Evolutionary conservation across 2,329 filamentous ascomycete species (phyloP).

Genomic region (Colletotrichum cordylinicola): DNA sequence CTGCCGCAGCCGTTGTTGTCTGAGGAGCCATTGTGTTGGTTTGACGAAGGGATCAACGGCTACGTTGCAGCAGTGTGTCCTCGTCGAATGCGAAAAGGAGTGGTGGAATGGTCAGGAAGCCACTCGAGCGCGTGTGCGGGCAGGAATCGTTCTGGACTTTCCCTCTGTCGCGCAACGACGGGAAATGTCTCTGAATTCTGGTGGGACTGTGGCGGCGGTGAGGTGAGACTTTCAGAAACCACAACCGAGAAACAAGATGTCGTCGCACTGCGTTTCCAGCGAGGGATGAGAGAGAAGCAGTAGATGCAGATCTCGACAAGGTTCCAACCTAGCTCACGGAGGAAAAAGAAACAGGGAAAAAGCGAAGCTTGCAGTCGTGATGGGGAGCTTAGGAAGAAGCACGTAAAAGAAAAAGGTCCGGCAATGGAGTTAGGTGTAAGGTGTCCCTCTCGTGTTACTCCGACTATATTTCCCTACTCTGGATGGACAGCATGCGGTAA

Average conservation of each 20-base stretch:
- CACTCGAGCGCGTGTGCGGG: background rate
- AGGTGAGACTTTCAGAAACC: conserved; percentile 1
- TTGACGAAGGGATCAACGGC: background rate
- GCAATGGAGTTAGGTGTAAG: background rate
- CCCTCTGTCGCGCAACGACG: background rate
- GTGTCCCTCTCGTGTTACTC: conserved; percentile 9
- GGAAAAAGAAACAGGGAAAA: background rate
- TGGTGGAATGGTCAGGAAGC: background rate
- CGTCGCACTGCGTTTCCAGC: background rate
- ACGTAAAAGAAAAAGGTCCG: conserved; percentile 6
- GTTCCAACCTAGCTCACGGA: background rate
- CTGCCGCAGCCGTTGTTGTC: background rate
- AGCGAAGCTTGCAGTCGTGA: background rate
- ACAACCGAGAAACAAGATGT: background rate
- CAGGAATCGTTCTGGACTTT: background rate
- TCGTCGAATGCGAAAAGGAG: background rate
- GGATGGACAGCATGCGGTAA: background rate
- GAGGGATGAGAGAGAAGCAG: background rate
- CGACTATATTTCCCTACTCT: background rate
- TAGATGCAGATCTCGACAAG: background rate
- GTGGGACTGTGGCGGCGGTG: conserved; percentile 2
- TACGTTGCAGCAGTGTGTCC: background rate
- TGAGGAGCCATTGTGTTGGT: conserved; percentile 8
- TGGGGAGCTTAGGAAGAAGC: background rate
- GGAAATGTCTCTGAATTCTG: background rate